Conservation (phyloP, 768 basidiomycete genomes). For the Grammothele lineata region DNA sequence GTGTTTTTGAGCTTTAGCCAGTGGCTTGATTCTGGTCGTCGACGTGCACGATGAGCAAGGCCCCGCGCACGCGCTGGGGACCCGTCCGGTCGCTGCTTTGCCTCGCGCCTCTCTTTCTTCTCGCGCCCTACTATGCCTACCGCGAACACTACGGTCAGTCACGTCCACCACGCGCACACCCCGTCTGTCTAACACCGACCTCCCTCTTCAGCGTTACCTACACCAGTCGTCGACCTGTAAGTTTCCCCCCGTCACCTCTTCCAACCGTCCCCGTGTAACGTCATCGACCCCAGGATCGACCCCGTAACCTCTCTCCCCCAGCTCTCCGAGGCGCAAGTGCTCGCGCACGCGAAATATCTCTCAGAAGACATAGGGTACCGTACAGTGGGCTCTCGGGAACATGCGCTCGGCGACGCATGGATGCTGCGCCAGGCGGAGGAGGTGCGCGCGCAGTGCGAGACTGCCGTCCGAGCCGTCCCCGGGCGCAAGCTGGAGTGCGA, state of each 20-base stretch:
- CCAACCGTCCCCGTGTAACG: neutral
- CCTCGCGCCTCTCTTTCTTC: constrained; percentile 51
- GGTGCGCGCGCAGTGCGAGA: constrained; percentile 60
- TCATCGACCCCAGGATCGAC: constrained; percentile 28
- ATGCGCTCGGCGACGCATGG: constrained; percentile 81
- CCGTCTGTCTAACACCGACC: neutral
- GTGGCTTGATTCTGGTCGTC: too few relatives aligned
- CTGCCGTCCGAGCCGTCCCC: constrained; percentile 27
- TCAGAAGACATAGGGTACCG: constrained; percentile 89
- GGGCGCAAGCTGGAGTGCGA: constrained; percentile 78
- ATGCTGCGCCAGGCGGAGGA: constrained; percentile 64
- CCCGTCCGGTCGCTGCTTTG: constrained; percentile 52
- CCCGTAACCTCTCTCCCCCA: constrained; percentile 57
- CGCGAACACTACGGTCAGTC: constrained; percentile 38
- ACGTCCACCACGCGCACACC: constrained; percentile 11
- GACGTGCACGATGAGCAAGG: constrained; percentile 20
- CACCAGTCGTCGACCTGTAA: constrained; percentile 51
- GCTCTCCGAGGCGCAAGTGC: constrained; percentile 67
- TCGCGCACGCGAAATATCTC: constrained; percentile 57
- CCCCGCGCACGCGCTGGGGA: constrained; percentile 42
- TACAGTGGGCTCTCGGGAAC: constrained; percentile 87
- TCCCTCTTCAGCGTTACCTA: constrained; percentile 45
- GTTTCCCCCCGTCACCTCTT: constrained; percentile 13
- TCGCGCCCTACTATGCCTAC: constrained; percentile 45
- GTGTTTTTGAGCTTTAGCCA: too few relatives aligned